Percentiles rank a stretch among this genome's conserved stretches.
These are phyloP conservation scores for Myriosclerotinia duriaeana DNA, from an alignment of 2,329 filamentous ascomycete genomes.

Conservation along the genomic window DNA sequence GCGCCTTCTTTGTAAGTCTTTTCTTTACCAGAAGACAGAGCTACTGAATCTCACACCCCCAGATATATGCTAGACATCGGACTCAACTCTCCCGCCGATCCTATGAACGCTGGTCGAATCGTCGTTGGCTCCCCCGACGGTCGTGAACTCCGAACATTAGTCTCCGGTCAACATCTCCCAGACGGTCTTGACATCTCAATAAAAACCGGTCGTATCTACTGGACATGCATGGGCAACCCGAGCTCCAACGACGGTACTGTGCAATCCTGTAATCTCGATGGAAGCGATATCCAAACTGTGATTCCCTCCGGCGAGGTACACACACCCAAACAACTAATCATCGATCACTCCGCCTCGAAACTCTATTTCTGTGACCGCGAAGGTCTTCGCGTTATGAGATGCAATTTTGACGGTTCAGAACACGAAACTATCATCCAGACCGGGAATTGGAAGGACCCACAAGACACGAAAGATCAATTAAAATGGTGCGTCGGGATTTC, in stretches of 20 bases:
- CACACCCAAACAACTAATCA: conserved; percentile 50
- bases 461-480: conserved; percentile 25
- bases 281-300: conserved; percentile 47
- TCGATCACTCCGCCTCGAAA: conserved; percentile 26
- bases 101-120: conserved; percentile 26
- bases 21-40: not conserved
- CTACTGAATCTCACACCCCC: not conserved
- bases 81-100: conserved; percentile 24
- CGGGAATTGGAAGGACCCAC: conserved; percentile 25
- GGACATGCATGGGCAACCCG: conserved; percentile 51
- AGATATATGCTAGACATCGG: conserved; percentile 30
- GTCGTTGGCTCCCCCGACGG: conserved; percentile 26
- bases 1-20: conserved; percentile 24
- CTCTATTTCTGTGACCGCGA: conserved; percentile 50
- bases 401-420: conserved; percentile 44
- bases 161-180: conserved; percentile 40
- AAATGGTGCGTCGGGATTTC: conserved; percentile 58
- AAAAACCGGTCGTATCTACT: conserved; percentile 45
- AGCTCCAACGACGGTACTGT: conserved; percentile 27
- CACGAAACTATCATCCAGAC: conserved; percentile 41
- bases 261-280: conserved; percentile 46
- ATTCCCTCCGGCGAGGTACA: conserved; percentile 48
- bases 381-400: conserved; percentile 45
- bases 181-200: conserved; percentile 48
- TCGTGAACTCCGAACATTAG: conserved; percentile 22